Conservation (phyloP, 495 filamentous ascomycete species). For the Copromyces sp. region DNA sequence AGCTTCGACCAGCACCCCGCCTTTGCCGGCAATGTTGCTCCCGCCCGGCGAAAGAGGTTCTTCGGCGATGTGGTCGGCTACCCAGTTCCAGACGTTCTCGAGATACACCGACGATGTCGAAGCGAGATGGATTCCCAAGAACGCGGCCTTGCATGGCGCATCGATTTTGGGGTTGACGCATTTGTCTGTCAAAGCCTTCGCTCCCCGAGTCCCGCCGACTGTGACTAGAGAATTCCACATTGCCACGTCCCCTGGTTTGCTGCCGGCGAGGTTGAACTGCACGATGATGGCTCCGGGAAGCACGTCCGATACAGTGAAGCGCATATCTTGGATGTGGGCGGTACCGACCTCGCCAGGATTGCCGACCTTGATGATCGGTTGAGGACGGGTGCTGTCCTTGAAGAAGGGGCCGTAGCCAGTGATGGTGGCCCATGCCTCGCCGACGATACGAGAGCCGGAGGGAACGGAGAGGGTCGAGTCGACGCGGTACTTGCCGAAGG, state of each 20-base stretch:
- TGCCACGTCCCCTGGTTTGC: conserved; percentile 44
- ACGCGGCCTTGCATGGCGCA: conserved; percentile 52
- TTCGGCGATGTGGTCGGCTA: conserved; percentile 64
- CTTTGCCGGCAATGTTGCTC: conserved; percentile 28
- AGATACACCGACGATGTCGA: conserved; percentile 46
- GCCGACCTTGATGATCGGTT: conserved; percentile 50
- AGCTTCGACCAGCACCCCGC: conserved; percentile 48
- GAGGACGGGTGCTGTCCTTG: conserved; percentile 37
- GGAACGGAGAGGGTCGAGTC: conserved; percentile 41
- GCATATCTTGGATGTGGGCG: conserved; percentile 50
- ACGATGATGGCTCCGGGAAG: conserved; percentile 39
- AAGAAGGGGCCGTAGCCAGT: conserved; percentile 41
- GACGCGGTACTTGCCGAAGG: conserved; percentile 40
- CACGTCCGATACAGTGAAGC: conserved; percentile 36
- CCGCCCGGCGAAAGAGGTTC: conserved; percentile 31
- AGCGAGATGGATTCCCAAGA: conserved; percentile 56
- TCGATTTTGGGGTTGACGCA: conserved; percentile 34
- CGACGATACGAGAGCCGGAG: conserved; percentile 43
- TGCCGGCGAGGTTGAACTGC: conserved; percentile 50
- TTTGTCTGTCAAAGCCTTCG: conserved; percentile 24
- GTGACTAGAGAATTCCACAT: conserved; percentile 52
- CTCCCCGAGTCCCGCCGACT: conserved; percentile 48
- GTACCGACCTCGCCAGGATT: conserved; percentile 45
- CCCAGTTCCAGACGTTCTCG: conserved; percentile 66
- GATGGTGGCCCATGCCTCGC: conserved; percentile 41